These are phyloP conservation scores for Acer negundo DNA, from an alignment of 345 rosid genomes.

Conservation along the genomic window DNA sequence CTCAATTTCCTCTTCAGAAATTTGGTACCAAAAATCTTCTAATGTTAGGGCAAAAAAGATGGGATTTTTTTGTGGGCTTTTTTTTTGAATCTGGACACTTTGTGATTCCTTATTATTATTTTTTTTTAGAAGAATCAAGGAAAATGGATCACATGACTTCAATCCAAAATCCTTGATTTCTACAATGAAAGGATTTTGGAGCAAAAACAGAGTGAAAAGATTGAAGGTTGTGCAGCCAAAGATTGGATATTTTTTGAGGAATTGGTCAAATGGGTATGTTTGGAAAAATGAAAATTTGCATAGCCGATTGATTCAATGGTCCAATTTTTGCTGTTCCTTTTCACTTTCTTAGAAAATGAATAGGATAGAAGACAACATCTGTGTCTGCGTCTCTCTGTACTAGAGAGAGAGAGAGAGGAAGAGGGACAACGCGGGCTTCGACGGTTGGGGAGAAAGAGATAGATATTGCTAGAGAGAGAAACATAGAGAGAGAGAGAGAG, in stretches of 20 bases:
- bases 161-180: constrained; percentile 12
- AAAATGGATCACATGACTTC: constrained; percentile 5
- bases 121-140: constrained; percentile 2
- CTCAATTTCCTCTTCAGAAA: neutral
- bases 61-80: neutral
- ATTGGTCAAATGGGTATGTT: constrained; percentile 10
- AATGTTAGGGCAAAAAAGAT: neutral
- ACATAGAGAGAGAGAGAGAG: neutral
- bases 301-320: neutral
- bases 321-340: neutral
- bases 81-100: constrained; percentile 14
- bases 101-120: constrained; percentile 8
- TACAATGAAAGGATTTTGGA: neutral
- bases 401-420: neutral
- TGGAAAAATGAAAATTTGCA: neutral
- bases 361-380: neutral
- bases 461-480: neutral
- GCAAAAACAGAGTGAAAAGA: neutral
- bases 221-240: neutral
- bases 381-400: neutral
- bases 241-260: neutral
- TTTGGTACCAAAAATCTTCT: neutral
- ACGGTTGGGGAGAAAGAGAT: neutral
- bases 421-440: neutral
- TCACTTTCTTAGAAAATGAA: neutral